Percentiles rank a stretch among this genome's conserved stretches.
Evolutionary conservation across 2,329 filamentous ascomycete genomes (phyloP).

Genomic region (Verticillium klebahnii): DNA sequence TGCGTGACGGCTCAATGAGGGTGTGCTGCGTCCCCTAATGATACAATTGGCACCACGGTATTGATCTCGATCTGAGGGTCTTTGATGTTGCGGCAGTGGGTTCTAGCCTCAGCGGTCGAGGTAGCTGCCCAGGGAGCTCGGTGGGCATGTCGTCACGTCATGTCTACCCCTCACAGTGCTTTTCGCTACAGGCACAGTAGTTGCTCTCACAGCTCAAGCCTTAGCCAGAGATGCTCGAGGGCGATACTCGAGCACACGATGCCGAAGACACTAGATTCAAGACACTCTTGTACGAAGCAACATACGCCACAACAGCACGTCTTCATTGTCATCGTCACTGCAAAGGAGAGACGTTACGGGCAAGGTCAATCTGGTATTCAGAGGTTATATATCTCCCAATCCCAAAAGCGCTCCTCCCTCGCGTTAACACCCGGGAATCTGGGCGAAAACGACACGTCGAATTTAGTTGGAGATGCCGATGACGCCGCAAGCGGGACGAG

Average conservation of each 20-base stretch:
- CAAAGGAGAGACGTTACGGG: neutral
- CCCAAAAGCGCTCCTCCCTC: neutral
- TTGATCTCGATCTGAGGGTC: too few relatives aligned
- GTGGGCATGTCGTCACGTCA: constrained; percentile 8
- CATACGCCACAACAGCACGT: too few relatives aligned
- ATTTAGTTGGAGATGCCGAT: constrained; percentile 84
- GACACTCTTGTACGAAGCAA: too few relatives aligned
- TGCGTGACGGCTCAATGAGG: neutral
- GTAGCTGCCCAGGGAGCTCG: neutral
- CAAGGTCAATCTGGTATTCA: neutral
- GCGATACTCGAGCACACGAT: too few relatives aligned
- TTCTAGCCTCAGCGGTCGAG: too few relatives aligned
- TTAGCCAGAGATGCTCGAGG: neutral
- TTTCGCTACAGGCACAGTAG: neutral
- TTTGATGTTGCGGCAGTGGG: too few relatives aligned
- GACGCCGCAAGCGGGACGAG: constrained; percentile 92
- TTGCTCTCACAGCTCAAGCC: neutral
- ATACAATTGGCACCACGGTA: too few relatives aligned
- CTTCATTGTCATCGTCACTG: neutral
- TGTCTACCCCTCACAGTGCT: constrained; percentile 13
- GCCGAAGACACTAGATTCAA: too few relatives aligned
- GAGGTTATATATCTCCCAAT: neutral
- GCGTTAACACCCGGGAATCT: neutral
- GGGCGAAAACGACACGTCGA: neutral
- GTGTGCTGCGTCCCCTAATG: neutral